phyloP scores from a whole-genome alignment of 2,329 filamentous ascomycete genomes.

The Aspergillus fructus region DNA sequence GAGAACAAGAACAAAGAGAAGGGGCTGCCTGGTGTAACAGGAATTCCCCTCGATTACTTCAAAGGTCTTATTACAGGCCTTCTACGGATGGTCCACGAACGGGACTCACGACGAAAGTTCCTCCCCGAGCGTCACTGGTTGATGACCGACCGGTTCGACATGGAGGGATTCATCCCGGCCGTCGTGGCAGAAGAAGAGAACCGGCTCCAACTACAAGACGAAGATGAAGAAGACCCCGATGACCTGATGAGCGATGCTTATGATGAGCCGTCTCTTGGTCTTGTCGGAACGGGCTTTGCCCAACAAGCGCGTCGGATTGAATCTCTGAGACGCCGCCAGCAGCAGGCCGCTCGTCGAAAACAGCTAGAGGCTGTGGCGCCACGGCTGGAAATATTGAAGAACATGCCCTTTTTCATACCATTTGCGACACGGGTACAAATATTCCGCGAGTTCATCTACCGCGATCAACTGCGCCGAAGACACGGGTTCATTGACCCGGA shows the following conservation, averaged over 20 bases:
- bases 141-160: constrained; percentile 85
- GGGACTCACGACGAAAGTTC: constrained; percentile 85
- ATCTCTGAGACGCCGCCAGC: constrained; percentile 61
- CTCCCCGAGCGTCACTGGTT: constrained; percentile 85
- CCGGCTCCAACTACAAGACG: constrained; percentile 66
- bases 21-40: constrained; percentile 62
- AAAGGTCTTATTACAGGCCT: constrained; percentile 77
- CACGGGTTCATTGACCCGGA: constrained; percentile 70
- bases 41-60: constrained; percentile 74
- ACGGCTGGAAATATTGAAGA: constrained; percentile 83
- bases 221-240: constrained; percentile 57
- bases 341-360: constrained; percentile 66
- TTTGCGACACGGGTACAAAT: constrained; percentile 90
- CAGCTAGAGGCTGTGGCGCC: constrained; percentile 78
- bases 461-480: constrained; percentile 74
- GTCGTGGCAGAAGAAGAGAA: constrained; percentile 85
- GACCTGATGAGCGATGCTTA: constrained; percentile 42
- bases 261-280: constrained; percentile 34
- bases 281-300: constrained; percentile 59
- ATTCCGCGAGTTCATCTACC: constrained; percentile 85
- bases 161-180: constrained; percentile 80
- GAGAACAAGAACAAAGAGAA: constrained; percentile 42
- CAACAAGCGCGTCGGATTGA: constrained; percentile 65
- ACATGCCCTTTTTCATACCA: constrained; percentile 96
- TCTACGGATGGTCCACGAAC: constrained; percentile 84